Conservation (phyloP, 2,329 filamentous ascomycete species). For the Blastomyces parvus region DNA sequence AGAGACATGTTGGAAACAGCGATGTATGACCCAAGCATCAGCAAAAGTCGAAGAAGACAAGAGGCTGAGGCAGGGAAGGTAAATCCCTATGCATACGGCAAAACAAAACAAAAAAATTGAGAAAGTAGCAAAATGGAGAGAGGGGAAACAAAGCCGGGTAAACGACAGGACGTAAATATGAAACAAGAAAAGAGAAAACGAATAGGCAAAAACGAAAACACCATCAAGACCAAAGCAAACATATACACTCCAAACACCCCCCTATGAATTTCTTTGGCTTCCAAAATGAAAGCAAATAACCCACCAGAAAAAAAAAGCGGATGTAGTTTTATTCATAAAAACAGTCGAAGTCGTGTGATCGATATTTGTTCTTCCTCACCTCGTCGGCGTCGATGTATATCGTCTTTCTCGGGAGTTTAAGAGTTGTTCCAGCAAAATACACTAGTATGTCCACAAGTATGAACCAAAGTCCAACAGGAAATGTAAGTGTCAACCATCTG, state of each 20-base stretch:
- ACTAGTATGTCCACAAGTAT: neutral
- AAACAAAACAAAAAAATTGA: too few relatives aligned
- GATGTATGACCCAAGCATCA: neutral
- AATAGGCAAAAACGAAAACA: neutral
- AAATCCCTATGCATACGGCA: neutral
- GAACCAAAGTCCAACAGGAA: neutral
- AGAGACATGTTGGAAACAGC: neutral
- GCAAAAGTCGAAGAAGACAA: neutral
- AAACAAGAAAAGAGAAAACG: too few relatives aligned
- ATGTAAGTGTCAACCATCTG: neutral
- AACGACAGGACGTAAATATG: too few relatives aligned
- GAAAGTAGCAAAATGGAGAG: neutral
- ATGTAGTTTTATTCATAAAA: neutral
- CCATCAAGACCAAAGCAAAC: neutral
- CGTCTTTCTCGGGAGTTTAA: neutral
- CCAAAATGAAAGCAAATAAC: neutral
- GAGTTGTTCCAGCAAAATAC: neutral
- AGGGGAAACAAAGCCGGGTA: neutral
- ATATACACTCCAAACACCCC: slow-evolving; percentile 1
- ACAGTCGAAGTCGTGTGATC: neutral
- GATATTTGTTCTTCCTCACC: neutral
- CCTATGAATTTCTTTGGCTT: neutral
- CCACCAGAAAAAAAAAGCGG: neutral
- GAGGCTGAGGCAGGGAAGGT: neutral
- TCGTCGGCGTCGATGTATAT: neutral